These are phyloP conservation scores for Aspergillus novofumigatus DNA, from an alignment of 2,329 filamentous ascomycete genomes.

Conservation along the genomic window DNA sequence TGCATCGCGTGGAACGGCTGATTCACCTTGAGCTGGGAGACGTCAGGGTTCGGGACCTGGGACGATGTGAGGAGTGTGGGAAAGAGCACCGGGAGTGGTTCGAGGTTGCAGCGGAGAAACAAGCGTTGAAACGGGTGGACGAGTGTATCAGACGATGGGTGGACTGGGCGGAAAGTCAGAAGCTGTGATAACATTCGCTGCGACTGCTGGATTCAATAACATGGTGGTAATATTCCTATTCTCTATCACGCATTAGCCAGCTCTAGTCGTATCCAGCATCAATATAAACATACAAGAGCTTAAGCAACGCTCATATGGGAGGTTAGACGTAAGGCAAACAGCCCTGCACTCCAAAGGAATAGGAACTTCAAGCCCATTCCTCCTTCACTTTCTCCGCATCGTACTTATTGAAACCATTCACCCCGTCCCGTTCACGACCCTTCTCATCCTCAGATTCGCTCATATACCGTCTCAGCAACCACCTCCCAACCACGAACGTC, in stretches of 20 bases:
- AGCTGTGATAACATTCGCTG: neutral
- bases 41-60: slow-evolving; percentile 53
- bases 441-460: neutral
- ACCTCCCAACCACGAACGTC: slow-evolving; percentile 42
- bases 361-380: neutral
- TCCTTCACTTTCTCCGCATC: neutral
- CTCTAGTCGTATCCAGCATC: neutral
- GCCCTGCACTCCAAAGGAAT: neutral
- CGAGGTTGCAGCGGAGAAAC: slow-evolving; percentile 70
- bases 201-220: neutral
- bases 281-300: neutral
- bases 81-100: slow-evolving; percentile 94
- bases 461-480: slow-evolving; percentile 8
- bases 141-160: slow-evolving; percentile 81
- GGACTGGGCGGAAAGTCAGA: slow-evolving; percentile 64
- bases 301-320: too few species aligned
- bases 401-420: neutral
- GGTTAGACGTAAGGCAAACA: neutral
- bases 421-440: neutral
- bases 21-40: slow-evolving; percentile 82
- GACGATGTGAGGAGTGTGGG: slow-evolving; percentile 71
- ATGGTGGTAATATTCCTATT: neutral
- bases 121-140: slow-evolving; percentile 65
- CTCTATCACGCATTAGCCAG: neutral
- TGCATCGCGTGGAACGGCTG: slow-evolving; percentile 80